Percentiles rank a stretch among this genome's conserved stretches.
phyloP scores from a whole-genome alignment of 148 eudicot species.

The Nyssa sinensis region DNA sequence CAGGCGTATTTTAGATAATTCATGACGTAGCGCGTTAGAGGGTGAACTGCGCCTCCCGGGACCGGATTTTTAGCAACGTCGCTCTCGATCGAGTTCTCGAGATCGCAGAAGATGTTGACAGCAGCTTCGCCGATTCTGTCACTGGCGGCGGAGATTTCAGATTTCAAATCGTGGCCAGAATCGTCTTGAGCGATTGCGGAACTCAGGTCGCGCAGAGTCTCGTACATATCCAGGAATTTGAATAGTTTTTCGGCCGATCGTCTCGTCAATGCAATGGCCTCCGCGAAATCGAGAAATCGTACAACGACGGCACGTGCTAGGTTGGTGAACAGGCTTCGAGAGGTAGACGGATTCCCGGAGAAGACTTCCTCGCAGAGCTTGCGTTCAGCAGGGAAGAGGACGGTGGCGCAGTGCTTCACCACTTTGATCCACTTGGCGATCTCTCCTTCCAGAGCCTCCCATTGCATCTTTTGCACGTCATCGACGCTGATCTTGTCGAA shows the following conservation, averaged over 20 bases:
- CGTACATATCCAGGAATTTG: conserved; percentile 76
- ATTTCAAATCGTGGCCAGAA: conserved; percentile 30
- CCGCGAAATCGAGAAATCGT: conserved; percentile 65
- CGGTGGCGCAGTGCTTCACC: conserved; percentile 41
- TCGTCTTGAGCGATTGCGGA: conserved; percentile 22
- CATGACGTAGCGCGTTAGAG: conserved; percentile 82
- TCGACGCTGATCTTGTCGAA: conserved; percentile 58
- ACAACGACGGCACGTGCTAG: conserved; percentile 46
- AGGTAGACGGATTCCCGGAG: conserved; percentile 17
- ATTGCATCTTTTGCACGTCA: conserved; percentile 55
- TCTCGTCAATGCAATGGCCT: conserved; percentile 56
- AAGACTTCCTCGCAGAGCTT: conserved; percentile 43
- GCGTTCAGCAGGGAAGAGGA: conserved; percentile 50
- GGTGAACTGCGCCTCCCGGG: conserved; percentile 85
- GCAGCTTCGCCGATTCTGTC: conserved; percentile 60
- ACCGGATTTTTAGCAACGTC: conserved; percentile 59
- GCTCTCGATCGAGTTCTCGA: conserved; percentile 62
- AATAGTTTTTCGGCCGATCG: conserved; percentile 73
- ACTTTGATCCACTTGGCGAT: conserved; percentile 59
- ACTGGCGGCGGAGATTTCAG: conserved; percentile 40
- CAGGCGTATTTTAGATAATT: conserved; percentile 70
- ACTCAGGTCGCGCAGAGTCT: conserved; percentile 42
- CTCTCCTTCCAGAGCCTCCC: conserved; percentile 62
- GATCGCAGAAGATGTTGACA: conserved; percentile 55
- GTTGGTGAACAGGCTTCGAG: conserved; percentile 29